phyloP scores from a whole-genome alignment of 345 rosid species.

The Trapa bicornis region DNA sequence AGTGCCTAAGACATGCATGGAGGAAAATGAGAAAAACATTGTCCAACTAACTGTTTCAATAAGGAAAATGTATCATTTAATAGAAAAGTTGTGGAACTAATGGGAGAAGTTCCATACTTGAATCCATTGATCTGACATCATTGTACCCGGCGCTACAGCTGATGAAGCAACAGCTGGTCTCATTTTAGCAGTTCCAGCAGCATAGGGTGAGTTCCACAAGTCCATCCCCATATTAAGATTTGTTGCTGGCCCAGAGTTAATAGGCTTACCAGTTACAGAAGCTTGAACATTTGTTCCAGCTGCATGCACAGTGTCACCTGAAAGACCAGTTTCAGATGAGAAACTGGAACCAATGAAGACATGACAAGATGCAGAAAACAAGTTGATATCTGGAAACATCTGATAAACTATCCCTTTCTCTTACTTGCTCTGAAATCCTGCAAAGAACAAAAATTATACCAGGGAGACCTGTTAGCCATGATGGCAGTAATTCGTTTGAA shows the following conservation, averaged over 20 bases:
- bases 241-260: constrained; percentile 45
- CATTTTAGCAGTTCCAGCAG: constrained; percentile 52
- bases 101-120: constrained; percentile 32
- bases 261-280: constrained; percentile 56
- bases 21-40: neutral
- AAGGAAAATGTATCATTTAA: neutral
- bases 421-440: constrained; percentile 46
- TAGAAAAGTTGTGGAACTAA: neutral
- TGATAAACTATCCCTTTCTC: constrained; percentile 53
- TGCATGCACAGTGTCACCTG: constrained; percentile 46
- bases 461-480: neutral
- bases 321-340: constrained; percentile 12
- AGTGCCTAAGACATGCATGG: neutral
- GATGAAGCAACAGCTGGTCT: constrained; percentile 30
- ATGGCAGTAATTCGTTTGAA: neutral
- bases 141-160: constrained; percentile 22
- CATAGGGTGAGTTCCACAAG: constrained; percentile 58
- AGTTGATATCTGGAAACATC: constrained; percentile 53
- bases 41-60: neutral
- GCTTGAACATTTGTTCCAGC: constrained; percentile 30
- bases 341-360: constrained; percentile 4
- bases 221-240: constrained; percentile 89
- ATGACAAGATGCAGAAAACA: neutral
- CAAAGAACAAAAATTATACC: neutral
- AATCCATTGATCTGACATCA: constrained; percentile 49